Conservation (phyloP, 495 filamentous ascomycete genomes). For the Talaromyces ruber region DNA sequence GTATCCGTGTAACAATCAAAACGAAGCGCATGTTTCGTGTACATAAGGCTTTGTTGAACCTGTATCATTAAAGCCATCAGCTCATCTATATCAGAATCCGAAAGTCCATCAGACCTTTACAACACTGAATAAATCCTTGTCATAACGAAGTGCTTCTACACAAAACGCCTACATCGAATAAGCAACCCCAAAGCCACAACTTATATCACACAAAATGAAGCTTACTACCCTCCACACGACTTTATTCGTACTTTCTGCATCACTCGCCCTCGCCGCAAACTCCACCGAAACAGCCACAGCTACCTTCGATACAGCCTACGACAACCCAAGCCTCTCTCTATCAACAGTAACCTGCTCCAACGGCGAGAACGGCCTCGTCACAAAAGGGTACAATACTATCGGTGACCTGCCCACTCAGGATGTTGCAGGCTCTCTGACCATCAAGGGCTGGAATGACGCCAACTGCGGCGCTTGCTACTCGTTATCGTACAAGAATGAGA, state of each 20-base stretch:
- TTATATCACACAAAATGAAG: neutral
- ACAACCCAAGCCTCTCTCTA: slow-evolving; percentile 37
- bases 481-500: slow-evolving; percentile 49
- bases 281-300: slow-evolving; percentile 17
- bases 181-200: neutral
- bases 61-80: neutral
- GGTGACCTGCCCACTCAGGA: slow-evolving; percentile 40
- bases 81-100: neutral
- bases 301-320: slow-evolving; percentile 30
- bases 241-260: neutral
- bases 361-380: slow-evolving; percentile 50
- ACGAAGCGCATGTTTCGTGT: neutral
- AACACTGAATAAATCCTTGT: neutral
- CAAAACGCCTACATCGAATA: neutral
- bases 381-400: slow-evolving; percentile 62
- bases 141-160: neutral
- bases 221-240: neutral
- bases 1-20: neutral
- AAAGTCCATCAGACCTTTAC: neutral
- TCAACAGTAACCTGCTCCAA: slow-evolving; percentile 52
- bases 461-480: slow-evolving; percentile 66
- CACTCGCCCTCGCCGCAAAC: neutral
- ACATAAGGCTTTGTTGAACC: neutral
- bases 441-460: slow-evolving; percentile 49
- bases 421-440: slow-evolving; percentile 52